Conservation (phyloP, 129 eudicot species). For the Pulicaria dysenterica region DNA sequence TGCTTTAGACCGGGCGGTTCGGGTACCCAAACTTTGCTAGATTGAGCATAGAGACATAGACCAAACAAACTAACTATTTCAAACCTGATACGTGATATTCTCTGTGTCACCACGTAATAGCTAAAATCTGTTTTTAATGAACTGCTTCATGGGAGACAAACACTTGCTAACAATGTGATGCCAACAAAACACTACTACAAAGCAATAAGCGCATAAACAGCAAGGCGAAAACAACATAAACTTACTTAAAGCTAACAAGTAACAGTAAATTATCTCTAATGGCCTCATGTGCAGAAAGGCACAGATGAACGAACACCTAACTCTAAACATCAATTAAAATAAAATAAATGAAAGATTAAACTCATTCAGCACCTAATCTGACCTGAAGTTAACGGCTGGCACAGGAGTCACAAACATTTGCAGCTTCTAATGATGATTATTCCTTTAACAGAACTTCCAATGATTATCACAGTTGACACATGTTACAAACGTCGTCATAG, state of each 20-base stretch:
- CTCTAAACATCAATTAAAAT: slow-evolving; percentile 9
- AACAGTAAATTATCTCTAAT: not conserved
- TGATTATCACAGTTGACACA: slow-evolving; percentile 89
- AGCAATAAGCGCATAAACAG: not conserved
- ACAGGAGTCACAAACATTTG: slow-evolving; percentile 9
- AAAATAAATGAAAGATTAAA: slow-evolving; percentile 13
- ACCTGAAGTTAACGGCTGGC: slow-evolving; percentile 13
- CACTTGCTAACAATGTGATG: no score
- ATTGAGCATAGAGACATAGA: no score
- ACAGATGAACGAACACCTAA: not conserved
- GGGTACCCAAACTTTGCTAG: no score
- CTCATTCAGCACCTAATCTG: slow-evolving; percentile 21
- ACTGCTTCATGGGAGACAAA: no score
- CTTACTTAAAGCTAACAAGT: not conserved
- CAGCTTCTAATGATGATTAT: slow-evolving; percentile 21
- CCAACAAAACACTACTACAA: no score
- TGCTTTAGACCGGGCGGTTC: no score
- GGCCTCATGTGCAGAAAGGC: slow-evolving; percentile 3
- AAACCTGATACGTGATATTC: no score
- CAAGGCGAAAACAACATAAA: not conserved
- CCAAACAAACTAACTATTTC: no score
- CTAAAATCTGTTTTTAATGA: no score
- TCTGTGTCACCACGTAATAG: no score
- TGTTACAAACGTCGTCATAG: slow-evolving; percentile 88
- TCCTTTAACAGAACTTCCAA: slow-evolving; percentile 71